Evolutionary conservation across 306 rosid species (phyloP).

Genomic region (Senna siamea): DNA sequence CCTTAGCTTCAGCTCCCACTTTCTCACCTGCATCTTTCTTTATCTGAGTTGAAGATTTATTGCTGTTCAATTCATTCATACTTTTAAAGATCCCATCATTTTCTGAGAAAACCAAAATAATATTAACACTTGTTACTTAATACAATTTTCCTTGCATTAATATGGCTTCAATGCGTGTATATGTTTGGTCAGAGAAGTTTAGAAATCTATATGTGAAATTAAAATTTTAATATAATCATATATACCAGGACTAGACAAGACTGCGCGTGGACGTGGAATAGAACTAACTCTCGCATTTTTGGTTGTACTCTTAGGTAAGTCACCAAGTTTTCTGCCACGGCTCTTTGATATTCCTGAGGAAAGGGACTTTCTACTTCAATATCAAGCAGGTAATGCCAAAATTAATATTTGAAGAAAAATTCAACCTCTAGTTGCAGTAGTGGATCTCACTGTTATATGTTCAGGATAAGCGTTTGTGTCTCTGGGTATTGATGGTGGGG

Average conservation of each 20-base stretch:
- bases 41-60: conserved; percentile 18
- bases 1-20: conserved; percentile 26
- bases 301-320: conserved; percentile 12
- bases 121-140: not conserved
- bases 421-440: conserved; percentile 52
- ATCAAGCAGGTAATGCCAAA: conserved; percentile 5
- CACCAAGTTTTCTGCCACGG: conserved; percentile 15
- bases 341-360: conserved; percentile 41
- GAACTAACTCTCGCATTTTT: conserved; percentile 36
- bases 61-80: conserved; percentile 40
- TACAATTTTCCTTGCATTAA: too few relatives aligned
- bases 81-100: conserved; percentile 65
- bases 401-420: not conserved
- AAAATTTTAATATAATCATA: too few relatives aligned
- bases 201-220: not conserved
- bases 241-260: conserved; percentile 71
- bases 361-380: not conserved
- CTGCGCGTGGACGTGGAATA: conserved; percentile 61
- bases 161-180: too few relatives aligned
- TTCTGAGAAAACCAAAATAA: conserved; percentile 36
- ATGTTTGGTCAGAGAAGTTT: too few relatives aligned
- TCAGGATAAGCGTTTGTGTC: conserved; percentile 45
- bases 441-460: conserved; percentile 33
- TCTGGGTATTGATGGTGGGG: conserved; percentile 36
- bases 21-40: conserved; percentile 33